These are phyloP conservation scores for Galerina marginata DNA, from an alignment of 768 basidiomycete genomes.

Conservation along the genomic window DNA sequence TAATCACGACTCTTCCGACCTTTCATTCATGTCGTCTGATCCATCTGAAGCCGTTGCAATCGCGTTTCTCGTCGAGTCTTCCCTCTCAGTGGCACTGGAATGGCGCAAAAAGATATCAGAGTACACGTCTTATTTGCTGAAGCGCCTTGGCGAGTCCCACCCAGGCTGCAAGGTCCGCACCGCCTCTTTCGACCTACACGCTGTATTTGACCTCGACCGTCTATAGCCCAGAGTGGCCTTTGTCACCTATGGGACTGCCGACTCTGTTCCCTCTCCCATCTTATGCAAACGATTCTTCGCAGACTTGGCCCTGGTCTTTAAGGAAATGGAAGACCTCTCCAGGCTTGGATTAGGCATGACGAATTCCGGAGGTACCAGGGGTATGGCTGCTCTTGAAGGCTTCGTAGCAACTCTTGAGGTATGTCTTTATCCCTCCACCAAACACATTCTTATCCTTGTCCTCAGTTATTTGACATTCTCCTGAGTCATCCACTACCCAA, in stretches of 20 bases:
- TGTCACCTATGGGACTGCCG: conserved; percentile 67
- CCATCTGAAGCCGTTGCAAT: conserved; percentile 45
- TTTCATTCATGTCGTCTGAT: conserved; percentile 25
- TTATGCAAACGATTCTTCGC: conserved; percentile 63
- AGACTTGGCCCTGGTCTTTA: conserved; percentile 43
- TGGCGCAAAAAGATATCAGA: conserved; percentile 53
- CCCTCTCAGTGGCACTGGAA: conserved; percentile 55
- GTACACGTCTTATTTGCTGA: conserved; percentile 58
- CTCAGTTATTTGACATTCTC: conserved; percentile 50
- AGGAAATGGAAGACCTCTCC: conserved; percentile 49
- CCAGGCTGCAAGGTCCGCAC: conserved; percentile 41
- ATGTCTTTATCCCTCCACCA: conserved; percentile 11
- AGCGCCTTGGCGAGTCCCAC: conserved; percentile 53
- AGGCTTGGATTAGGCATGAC: conserved; percentile 65
- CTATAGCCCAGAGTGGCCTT: conserved; percentile 45
- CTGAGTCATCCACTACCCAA: conserved; percentile 19
- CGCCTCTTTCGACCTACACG: not conserved
- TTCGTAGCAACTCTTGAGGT: conserved; percentile 76
- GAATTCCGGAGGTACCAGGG: conserved; percentile 49
- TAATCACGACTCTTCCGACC: not conserved
- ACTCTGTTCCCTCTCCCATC: conserved; percentile 59
- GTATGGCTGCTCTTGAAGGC: conserved; percentile 75
- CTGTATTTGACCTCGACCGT: not conserved
- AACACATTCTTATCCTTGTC: not conserved
- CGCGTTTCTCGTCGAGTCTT: conserved; percentile 66